Base-by-base conservation (phyloP, 257 asterid genomes). In the Solanum boliviense region DNA sequence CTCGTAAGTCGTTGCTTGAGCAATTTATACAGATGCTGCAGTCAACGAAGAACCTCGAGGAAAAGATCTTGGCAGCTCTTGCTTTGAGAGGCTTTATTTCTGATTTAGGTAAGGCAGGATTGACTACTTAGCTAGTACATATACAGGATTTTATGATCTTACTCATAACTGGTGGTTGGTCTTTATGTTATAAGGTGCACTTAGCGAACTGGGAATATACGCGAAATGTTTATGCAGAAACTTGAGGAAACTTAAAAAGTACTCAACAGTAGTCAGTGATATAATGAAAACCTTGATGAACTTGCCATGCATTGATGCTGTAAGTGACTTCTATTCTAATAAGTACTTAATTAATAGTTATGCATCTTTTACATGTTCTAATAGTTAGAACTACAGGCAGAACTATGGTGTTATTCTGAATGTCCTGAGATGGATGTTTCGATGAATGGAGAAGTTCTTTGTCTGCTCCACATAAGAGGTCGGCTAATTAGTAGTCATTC, bases 41-140 rank as follows among this genome's bases (percentile, higher is more conserved):
- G 86, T 95, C 98, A 39, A 93, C 98, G 2, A 95, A 92, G 92
- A 94, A 92, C 83, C 91, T 94, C 4, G 98, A 95, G 89, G 98
- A 95, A 88, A 94, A 94, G 90, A 91, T 94, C 87, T 87, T 95
- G 89, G 96, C 98, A 27, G 89, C 95, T 86, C 94, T 94, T 86
- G 96, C 97, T 86, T 89, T 95, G 88, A 89, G 95, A 91, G 93
- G 94, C 81, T 95, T 95, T 82, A 85, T 92, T 36, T 87, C 87
- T 74, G 98, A 95, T 87, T 93, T 94, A 90, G 94, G 98, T 94
- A 88, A 86, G 39, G 31, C 39, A 3, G 86, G 20, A 60, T 68
- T 52, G 15, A 20, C 39, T 79, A 46, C 67, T 46, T 44, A 27
- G 68, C 27, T 62, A 56, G 68, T 52, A 52, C 20, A 29, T 31